Evolutionary conservation across 805 yeast genomes (phyloP), one percentile per base, ranked within the genome.

Genomic region (Ogataea trehalophila): DNA sequence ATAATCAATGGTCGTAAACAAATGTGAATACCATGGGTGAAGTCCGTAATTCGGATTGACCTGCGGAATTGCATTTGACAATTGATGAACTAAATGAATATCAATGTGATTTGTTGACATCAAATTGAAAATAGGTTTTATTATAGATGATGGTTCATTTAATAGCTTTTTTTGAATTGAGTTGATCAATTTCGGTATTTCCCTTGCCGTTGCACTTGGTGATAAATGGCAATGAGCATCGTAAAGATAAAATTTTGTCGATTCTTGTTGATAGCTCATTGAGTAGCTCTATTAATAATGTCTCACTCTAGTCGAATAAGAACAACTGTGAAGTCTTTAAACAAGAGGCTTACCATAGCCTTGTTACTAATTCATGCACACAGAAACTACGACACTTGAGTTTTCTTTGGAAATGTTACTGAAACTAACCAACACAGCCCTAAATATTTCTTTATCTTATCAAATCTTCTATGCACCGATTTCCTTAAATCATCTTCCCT

Each of bases 11-110:
- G 65, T 56, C 2, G 76, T 68, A 52, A 80, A 84, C 17, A 83
- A 53, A 62, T 91, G 96, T 3, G 81, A 67, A 58, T 79, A 91
- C 98, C 98, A 92, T 0, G 99, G 99, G 65, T 92, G 99, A 1
- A 89, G 70, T 0, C 98, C 96, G 58, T 79, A 77, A 37, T 77
- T 76, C 0, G 84, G 77, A 8, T 68, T 60, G 1, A 75, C 51
- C 4, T 42, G 53, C 20, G 64, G 47, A 22, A 53, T 41, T 22
- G 49, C 23, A 22, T 43, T 14, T 2, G 58, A 50, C 16, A 67
- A 34, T 9, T 47, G 20, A 15, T 52, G 39, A 5, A 71, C 66
- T 45, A 62, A 47, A 2, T 58, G 49, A 13, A 58, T 42, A 48
- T 75, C 80, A 33, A 58, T 57, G 36, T 65, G 70, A 49, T 72